phyloP scores from a whole-genome alignment of 768 basidiomycete genomes.

The Clathrus columnatus region DNA sequence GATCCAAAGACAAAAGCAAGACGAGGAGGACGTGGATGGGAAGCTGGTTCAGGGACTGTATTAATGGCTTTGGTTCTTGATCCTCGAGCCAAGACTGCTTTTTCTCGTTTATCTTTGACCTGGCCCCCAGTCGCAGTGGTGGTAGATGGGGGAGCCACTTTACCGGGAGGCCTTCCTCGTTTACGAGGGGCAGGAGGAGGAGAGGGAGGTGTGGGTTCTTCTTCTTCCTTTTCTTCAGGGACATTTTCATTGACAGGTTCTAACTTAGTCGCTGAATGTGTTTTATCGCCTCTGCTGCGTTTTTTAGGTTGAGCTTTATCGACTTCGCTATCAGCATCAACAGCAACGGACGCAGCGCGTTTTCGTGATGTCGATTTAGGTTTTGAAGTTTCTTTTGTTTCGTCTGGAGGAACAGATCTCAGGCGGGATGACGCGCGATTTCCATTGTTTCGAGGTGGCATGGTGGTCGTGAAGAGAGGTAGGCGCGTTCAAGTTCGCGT shows the following conservation, averaged over 20 bases:
- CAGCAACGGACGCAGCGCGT: conserved; percentile 7
- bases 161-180: conserved; percentile 3
- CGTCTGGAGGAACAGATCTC: conserved; percentile 2
- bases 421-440: conserved; percentile 4
- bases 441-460: conserved; percentile 2
- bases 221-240: not conserved
- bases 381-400: not conserved
- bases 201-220: too few relatives aligned
- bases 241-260: conserved; percentile 5
- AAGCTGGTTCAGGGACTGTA: conserved; percentile 45
- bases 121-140: not conserved
- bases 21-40: conserved; percentile 52
- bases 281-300: not conserved
- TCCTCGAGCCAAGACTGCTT: conserved; percentile 13
- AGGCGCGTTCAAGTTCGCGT: not conserved
- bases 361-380: not conserved
- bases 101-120: not conserved
- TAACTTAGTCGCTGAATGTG: not conserved
- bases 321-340: not conserved
- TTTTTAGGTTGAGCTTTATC: conserved; percentile 1
- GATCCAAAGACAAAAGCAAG: conserved; percentile 84
- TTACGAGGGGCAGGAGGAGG: not conserved
- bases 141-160: not conserved
- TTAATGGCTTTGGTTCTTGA: conserved; percentile 23
- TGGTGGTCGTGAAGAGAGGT: not conserved